Evolutionary conservation across 1,284 basidiomycete genomes (phyloP), one percentile per base, ranked within the genome.

Genomic region (Jaminaea rosea): DNA sequence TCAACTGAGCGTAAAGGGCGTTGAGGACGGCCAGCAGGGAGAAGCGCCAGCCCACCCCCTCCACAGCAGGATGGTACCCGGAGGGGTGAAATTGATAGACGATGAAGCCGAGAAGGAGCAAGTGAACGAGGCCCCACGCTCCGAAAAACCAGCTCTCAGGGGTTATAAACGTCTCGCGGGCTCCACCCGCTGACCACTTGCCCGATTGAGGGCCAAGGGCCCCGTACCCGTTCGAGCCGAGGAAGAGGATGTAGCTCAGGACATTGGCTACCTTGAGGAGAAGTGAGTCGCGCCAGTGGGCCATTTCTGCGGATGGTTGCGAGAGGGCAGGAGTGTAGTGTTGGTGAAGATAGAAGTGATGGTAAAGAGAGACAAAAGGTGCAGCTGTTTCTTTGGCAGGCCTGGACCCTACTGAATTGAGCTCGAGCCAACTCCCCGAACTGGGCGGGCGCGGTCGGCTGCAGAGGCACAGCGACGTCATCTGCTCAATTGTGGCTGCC

Each of bases 211-310:
- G 56, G 19, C 37, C 42, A 2, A 87, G 83, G 56, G 89, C 81
- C 41, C 83, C 84, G 79, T 91, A 93, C 50, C 89, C 80, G 75
- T 92, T 92, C 56, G 84, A 86, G 39, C 87, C 86, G n/a, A 90
- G 78, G 78, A 91, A 88, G 62, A 86, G 76, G 64, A 87, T 78
- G 71, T 87, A 88, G 41, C 83, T 81, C 48, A 87, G 52, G 47
- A 92, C 78, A 75, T 94, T 94, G 63, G 83, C 77, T 62, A 91
- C 78, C 84, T 78, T 69, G 51, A 67, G 61, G 13, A 28, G 32
- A n/a, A 54, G 46, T 4, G 29, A 13, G 41, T 51, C 49, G 26
- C 48, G 49, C 49, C 49, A 51, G 36, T 51, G 26, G 24, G 49
- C 49, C 49, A 51, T 51, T 13, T 28, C 48, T 39, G 36, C 21